Conservation (phyloP, 2,329 filamentous ascomycete species). For the Arthroderma sp. region DNA sequence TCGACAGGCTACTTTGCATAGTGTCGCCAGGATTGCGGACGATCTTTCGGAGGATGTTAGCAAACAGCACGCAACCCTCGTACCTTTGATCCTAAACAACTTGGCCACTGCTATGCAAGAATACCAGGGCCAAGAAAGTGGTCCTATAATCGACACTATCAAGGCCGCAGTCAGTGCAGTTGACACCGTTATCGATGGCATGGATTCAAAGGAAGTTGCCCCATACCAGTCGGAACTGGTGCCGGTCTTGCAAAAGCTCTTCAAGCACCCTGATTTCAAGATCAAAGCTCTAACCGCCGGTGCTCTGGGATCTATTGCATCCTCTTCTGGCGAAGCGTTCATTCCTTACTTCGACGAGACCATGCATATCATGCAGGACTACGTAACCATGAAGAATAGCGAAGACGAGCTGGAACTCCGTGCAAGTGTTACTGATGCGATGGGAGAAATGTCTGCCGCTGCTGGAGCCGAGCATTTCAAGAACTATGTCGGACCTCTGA, state of each 20-base stretch:
- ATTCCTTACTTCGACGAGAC: slow-evolving; percentile 81
- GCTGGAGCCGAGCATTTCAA: slow-evolving; percentile 79
- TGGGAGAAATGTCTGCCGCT: slow-evolving; percentile 82
- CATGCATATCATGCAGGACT: slow-evolving; percentile 78
- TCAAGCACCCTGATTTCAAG: slow-evolving; percentile 72
- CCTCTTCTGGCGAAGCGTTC: slow-evolving; percentile 70
- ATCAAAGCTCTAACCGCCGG: slow-evolving; percentile 82
- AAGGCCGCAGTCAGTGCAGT: slow-evolving; percentile 81
- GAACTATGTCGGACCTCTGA: slow-evolving; percentile 78
- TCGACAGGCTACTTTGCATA: slow-evolving; percentile 73
- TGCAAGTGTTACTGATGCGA: slow-evolving; percentile 78
- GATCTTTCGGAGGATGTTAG: slow-evolving; percentile 84
- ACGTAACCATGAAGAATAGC: slow-evolving; percentile 72
- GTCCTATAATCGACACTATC: slow-evolving; percentile 72
- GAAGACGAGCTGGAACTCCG: slow-evolving; percentile 84
- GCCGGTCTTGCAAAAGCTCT: slow-evolving; percentile 68
- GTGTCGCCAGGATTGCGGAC: slow-evolving; percentile 79
- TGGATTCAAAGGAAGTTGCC: slow-evolving; percentile 68
- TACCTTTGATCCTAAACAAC: slow-evolving; percentile 77
- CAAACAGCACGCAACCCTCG: slow-evolving; percentile 70
- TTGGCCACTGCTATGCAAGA: slow-evolving; percentile 65
- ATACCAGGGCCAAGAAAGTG: slow-evolving; percentile 50
- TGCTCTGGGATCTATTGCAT: slow-evolving; percentile 80
- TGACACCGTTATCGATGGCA: slow-evolving; percentile 75
- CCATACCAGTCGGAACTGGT: slow-evolving; percentile 74